A percentile compares a stretch with the other conserved stretches of the same genome.
Conservation (phyloP, 371 early-diverging fungal species). For the Lichtheimia ramosa region DNA sequence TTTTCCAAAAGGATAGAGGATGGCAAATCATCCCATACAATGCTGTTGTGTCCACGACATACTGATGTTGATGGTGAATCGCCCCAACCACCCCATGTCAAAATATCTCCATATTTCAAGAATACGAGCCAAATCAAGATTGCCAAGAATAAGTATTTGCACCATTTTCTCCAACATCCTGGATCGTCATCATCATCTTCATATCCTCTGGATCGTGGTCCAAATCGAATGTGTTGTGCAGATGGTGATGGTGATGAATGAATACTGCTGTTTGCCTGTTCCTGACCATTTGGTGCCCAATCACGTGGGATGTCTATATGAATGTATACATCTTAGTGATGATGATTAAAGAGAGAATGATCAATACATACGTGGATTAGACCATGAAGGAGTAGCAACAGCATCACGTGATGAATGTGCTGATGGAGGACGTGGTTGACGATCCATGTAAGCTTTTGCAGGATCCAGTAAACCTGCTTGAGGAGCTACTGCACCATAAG, state of each 20-base stretch:
- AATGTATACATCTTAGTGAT: too few relatives aligned
- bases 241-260: too few relatives aligned
- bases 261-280: too few relatives aligned
- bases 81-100: not conserved
- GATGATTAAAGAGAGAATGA: too few relatives aligned
- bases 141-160: slow-evolving; percentile 18
- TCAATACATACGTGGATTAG: too few relatives aligned
- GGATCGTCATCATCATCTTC: slow-evolving; percentile 8
- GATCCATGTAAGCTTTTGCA: not conserved
- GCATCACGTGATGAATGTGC: not conserved
- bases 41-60: slow-evolving; percentile 5
- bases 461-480: slow-evolving; percentile 3
- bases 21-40: slow-evolving; percentile 17
- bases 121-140: slow-evolving; percentile 23
- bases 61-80: not conserved
- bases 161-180: slow-evolving; percentile 25
- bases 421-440: not conserved
- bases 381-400: too few relatives aligned
- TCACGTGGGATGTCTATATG: not conserved
- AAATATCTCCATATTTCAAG: slow-evolving; percentile 19
- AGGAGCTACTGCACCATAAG: not conserved
- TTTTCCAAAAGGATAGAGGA: slow-evolving; percentile 7
- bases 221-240: too few relatives aligned
- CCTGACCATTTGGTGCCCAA: not conserved
- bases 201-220: too few relatives aligned